phyloP scores from a whole-genome alignment of 2,329 filamentous ascomycete species.

The Exophiala sp. region DNA sequence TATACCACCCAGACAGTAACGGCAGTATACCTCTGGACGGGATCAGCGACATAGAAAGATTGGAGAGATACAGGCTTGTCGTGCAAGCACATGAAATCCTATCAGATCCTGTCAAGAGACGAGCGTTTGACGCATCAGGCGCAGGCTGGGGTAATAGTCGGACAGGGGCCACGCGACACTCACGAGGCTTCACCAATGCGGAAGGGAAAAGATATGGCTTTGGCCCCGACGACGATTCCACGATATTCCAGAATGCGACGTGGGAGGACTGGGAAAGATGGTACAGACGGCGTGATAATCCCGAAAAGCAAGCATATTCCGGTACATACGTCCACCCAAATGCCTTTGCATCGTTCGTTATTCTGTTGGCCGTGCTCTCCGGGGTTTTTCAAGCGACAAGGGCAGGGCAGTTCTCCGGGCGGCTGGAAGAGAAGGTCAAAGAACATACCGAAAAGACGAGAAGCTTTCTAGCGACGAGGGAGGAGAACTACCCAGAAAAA shows the following conservation, averaged over 20 bases:
- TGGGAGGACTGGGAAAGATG: slow-evolving; percentile 98
- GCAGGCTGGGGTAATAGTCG: slow-evolving; percentile 64
- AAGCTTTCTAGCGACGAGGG: slow-evolving; percentile 34
- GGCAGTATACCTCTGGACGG: slow-evolving; percentile 33
- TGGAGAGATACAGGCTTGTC: slow-evolving; percentile 88
- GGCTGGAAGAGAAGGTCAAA: slow-evolving; percentile 64
- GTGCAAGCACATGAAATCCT: slow-evolving; percentile 86
- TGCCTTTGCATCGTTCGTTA: slow-evolving; percentile 70
- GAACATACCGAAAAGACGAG: slow-evolving; percentile 65
- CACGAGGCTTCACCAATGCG: slow-evolving; percentile 29
- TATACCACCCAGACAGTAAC: slow-evolving; percentile 82
- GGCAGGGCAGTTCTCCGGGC: slow-evolving; percentile 60
- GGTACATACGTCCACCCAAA: slow-evolving; percentile 71
- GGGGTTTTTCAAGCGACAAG: slow-evolving; percentile 69
- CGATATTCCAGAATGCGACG: slow-evolving; percentile 72
- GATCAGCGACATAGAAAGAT: slow-evolving; percentile 45
- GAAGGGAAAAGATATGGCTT: slow-evolving; percentile 31
- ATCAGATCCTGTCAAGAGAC: slow-evolving; percentile 72
- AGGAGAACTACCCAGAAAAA: slow-evolving; percentile 54
- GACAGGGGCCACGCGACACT: slow-evolving; percentile 25
- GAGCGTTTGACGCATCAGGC: slow-evolving; percentile 77
- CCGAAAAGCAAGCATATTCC: slow-evolving; percentile 40
- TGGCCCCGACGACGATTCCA: slow-evolving; percentile 40
- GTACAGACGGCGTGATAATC: slow-evolving; percentile 56
- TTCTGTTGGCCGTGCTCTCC: slow-evolving; percentile 66